These are phyloP conservation scores for Telopea speciosissima DNA, from an alignment of 177 flowering plant genomes.

Conservation along the genomic window DNA sequence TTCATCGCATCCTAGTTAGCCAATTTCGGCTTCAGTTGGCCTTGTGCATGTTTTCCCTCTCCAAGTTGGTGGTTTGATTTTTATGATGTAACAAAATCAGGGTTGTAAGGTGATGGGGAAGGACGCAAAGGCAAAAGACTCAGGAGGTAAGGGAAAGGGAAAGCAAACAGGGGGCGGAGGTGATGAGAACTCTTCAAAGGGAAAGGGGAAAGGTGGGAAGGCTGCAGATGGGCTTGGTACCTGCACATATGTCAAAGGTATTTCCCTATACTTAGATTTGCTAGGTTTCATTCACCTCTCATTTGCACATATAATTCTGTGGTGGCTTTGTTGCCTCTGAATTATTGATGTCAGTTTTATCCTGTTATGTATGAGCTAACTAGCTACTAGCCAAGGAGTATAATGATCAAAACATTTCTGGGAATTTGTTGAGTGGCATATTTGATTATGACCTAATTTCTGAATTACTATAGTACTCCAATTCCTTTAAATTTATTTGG, in stretches of 20 bases:
- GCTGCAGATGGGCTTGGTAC: slow-evolving; percentile 77
- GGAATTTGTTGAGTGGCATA: too few relatives aligned
- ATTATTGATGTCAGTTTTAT: background rate
- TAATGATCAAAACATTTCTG: too few relatives aligned
- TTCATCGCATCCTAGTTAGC: too few relatives aligned
- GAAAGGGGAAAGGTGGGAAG: slow-evolving; percentile 82
- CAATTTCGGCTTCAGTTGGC: too few relatives aligned
- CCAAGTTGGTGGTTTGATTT: background rate
- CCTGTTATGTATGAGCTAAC: too few relatives aligned
- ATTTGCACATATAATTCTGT: background rate
- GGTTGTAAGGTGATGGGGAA: slow-evolving; percentile 52
- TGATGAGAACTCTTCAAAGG: slow-evolving; percentile 71
- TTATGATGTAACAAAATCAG: background rate
- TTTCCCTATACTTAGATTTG: background rate
- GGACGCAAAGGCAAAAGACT: slow-evolving; percentile 53
- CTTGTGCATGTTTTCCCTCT: too few relatives aligned
- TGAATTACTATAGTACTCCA: too few relatives aligned
- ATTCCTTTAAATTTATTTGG: too few relatives aligned
- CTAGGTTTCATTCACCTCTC: background rate
- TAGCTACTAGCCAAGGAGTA: too few relatives aligned
- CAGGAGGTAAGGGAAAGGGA: slow-evolving; percentile 78
- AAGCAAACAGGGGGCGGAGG: slow-evolving; percentile 65
- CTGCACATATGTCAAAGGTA: slow-evolving; percentile 90
- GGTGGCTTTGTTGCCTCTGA: background rate
- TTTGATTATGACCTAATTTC: too few relatives aligned